A percentile compares a stretch with the other conserved stretches of the same genome.
phyloP scores from a whole-genome alignment of 2,329 filamentous ascomycete species.

The Chrysosporium keratinophilum region DNA sequence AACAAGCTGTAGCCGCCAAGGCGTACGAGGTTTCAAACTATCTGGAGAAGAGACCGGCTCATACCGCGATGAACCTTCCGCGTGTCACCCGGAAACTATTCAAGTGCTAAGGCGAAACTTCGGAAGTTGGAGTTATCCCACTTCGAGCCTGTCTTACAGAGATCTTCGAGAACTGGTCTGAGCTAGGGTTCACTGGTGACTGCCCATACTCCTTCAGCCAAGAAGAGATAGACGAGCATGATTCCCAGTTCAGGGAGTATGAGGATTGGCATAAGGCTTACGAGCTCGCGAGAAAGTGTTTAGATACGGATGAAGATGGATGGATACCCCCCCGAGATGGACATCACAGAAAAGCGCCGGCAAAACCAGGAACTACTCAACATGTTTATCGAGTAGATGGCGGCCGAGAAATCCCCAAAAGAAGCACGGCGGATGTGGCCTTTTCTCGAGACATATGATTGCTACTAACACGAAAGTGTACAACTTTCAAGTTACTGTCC shows the following conservation, averaged over 20 bases:
- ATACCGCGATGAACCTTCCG: background rate
- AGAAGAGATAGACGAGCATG: slow-evolving; percentile 4
- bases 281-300: slow-evolving; percentile 19
- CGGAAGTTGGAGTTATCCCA: slow-evolving; percentile 22
- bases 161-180: slow-evolving; percentile 14
- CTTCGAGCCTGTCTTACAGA: slow-evolving; percentile 24
- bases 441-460: no score
- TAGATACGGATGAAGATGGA: slow-evolving; percentile 29
- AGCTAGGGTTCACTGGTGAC: background rate
- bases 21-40: background rate
- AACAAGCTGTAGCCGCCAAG: background rate
- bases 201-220: slow-evolving; percentile 9
- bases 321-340: slow-evolving; percentile 28
- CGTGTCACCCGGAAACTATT: background rate
- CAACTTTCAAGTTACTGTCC: no score
- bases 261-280: slow-evolving; percentile 7
- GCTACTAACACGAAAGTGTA: no score
- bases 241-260: slow-evolving; percentile 10
- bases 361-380: background rate
- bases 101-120: slow-evolving; percentile 16
- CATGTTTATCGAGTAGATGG: background rate
- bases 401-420: background rate
- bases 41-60: background rate
- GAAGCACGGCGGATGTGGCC: background rate
- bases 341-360: slow-evolving; percentile 13